Base-by-base conservation (phyloP, 345 rosid genomes). In the Carallia brachiata region DNA sequence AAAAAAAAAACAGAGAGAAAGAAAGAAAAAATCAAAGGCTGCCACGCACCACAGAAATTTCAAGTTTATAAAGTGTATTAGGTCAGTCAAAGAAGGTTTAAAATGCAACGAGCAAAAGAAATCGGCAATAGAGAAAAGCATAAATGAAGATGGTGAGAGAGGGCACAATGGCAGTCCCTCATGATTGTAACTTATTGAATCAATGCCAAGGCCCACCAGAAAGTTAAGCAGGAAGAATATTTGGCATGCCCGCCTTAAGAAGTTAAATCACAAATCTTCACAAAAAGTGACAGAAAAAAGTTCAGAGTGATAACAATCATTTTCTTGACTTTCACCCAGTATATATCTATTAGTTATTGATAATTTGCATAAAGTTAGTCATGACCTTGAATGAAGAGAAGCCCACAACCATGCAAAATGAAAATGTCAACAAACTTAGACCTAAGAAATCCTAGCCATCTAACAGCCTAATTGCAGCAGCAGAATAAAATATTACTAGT, bases 401-500 rank as follows among this genome's bases (percentile, higher is more conserved):
- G 30, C 36, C 60, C 19, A 2, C 28, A 5, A 67, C 50, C 19
- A 19, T 10, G 8, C 44, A 23, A 31, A 57, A 37, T 37, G n/a
- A 7, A 56, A 19, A 37, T 13, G 27, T 15, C 9, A 54, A 34
- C 10, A 55, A 67, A 47, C 53, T 27, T 40, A 63, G 66, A 63
- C 13, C n/a, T 23, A 3, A 5, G 16, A 1, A 36, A 36, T 61
- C 61, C 53, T 36, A 27, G 32, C 8, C 32, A 68, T 4, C 18
- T 28, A 65, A 61, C 23, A 37, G 47, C 34, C 27, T 61, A 68
- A 1, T 27, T 36, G 32, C 37, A 68, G 28, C 70, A 67, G 44
- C 54, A 69, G 65, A 37, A 62, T 48, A 10, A 67, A 36, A 39
- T 70, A 76, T 31, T 19, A 62, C 55, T 17, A 1, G 63, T 8